Base-by-base conservation (phyloP, 139 green algal genomes). In the Picochlorum costavermella region DNA sequence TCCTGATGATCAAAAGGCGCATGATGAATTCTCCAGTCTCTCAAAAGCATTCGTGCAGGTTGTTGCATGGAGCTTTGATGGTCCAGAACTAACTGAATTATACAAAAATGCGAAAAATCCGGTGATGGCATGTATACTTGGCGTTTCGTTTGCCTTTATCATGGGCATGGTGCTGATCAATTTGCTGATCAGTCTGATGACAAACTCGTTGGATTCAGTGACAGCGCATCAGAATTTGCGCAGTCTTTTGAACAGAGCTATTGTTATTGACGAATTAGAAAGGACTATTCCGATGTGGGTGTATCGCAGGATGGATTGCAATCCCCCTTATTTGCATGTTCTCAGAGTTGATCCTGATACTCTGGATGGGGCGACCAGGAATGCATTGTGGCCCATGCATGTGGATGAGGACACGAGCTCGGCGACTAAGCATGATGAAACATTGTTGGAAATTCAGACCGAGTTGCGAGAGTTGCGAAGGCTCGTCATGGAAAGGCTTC, bases 181-280 rank as follows among this genome's bases (percentile, higher is more conserved):
- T 60, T 63, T 78, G 56, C 63, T 82, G 2, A 78, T 79, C 37
- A 67, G 53, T 30, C 49, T 84, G 23, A 84, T 84, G 77, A 55
- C 26, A 11, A 68, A 82, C 13, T 50, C 70, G 2, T 61, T 73
- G 12, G 63, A 66, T 5, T 77, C 51, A 60, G 74, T 81, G 25
- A 43, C 46, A 3, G 10, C 73, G 23, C 68, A 85, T 44, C 50
- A 72, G 26, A 72, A 49, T 30, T 49, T 71, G 1, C 64, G 73
- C 28, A 71, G 68, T 25, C 25, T 75, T 50, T 30, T 71, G 44
- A 30, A 61, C 49, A 71, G 69, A 37, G 74, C 74, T 4, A 37
- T 71, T 46, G 60, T 81, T 10, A 74, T 86, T 5, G 80, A 85
- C 33, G 78, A 85, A 56, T 58, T 85, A 17, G 78, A 85, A 60